These are phyloP conservation scores for Kodamaea jinghongensis DNA, from an alignment of 805 yeast genomes.

Conservation along the genomic window DNA sequence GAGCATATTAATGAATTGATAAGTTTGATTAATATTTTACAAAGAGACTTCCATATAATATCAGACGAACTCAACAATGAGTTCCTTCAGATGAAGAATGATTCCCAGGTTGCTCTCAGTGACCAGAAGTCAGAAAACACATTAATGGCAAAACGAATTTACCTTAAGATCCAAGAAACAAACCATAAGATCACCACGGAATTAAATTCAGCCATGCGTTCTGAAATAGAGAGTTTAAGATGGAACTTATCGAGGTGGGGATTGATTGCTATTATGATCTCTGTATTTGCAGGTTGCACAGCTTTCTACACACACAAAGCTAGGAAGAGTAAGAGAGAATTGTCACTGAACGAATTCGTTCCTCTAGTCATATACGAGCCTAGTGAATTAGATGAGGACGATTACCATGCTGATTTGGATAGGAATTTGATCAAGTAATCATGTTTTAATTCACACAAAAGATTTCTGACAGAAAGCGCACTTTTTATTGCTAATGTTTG, in stretches of 20 bases:
- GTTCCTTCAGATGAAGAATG: constrained; percentile 59
- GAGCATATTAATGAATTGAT: constrained; percentile 64
- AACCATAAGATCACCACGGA: constrained; percentile 82
- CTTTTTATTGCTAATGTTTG: constrained; percentile 1
- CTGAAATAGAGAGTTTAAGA: constrained; percentile 82
- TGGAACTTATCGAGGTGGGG: constrained; percentile 95
- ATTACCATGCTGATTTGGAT: constrained; percentile 55
- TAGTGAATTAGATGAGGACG: constrained; percentile 52
- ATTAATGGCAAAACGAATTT: constrained; percentile 63
- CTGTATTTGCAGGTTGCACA: constrained; percentile 53
- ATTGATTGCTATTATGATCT: constrained; percentile 64
- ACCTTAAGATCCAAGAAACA: constrained; percentile 73
- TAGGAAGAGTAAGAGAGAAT: constrained; percentile 19
- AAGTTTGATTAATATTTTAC: constrained; percentile 63
- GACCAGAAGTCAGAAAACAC: constrained; percentile 87
- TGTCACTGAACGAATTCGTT: constrained; percentile 34
- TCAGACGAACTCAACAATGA: constrained; percentile 73
- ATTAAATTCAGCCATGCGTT: constrained; percentile 74
- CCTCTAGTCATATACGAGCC: constrained; percentile 45
- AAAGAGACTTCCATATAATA: constrained; percentile 67
- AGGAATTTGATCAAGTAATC: constrained; percentile 16
- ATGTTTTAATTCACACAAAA: constrained; percentile 1
- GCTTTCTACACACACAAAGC: constrained; percentile 50
- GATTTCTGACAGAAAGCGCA: not conserved
- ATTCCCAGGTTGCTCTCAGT: constrained; percentile 76